Base-by-base conservation (phyloP, 1,284 basidiomycete genomes). In the Peniophora sp. region DNA sequence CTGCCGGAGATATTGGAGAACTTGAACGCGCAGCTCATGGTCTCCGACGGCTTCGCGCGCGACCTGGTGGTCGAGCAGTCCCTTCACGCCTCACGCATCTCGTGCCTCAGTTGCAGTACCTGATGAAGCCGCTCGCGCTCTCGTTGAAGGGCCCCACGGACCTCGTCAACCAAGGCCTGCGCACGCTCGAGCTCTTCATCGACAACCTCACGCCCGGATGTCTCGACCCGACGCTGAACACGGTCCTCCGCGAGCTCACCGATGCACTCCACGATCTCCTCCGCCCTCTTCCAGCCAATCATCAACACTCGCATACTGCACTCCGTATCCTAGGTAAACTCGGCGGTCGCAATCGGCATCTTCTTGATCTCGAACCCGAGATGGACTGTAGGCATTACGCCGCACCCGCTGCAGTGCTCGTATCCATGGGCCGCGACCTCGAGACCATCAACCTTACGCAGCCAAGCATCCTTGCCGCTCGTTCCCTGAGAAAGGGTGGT, bases 161-260 rank as follows among this genome's bases (percentile, higher is more conserved):
- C 54, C 81, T 98, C 47, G 90, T 99, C 52, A 88, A 92, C 43
- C 97, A 99, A 71, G 97, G 97, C 42, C 74, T 99, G 32, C 84
- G 97, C 3, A 99, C 97, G 0, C 80, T 99, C 53, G 97, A 99
- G 68, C 77, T 99, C n/a, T 99, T 96, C 69, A 97, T 99, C 64
- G 97, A 99, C 73, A 99, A 99, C 63, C 78, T 99, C 22, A 98
- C 95, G 0, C 93, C 95, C 17, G 97, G 99, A 65, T 99, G 99
- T 74, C 78, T 99, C 24, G 97, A 99, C 62, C 97, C 97, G 0
- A 97, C 95, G 2, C 83, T 99, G 63, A 91, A 85, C 55, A 93
- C 92, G 0, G 92, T 97, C 35, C 75, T 97, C 44, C 79, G 93
- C 44, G 95, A 99, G 57, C 77, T 99, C 54, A 98, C 97, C 92